Conservation (phyloP, 495 filamentous ascomycete species). For the Corynascus novoguineensis region DNA sequence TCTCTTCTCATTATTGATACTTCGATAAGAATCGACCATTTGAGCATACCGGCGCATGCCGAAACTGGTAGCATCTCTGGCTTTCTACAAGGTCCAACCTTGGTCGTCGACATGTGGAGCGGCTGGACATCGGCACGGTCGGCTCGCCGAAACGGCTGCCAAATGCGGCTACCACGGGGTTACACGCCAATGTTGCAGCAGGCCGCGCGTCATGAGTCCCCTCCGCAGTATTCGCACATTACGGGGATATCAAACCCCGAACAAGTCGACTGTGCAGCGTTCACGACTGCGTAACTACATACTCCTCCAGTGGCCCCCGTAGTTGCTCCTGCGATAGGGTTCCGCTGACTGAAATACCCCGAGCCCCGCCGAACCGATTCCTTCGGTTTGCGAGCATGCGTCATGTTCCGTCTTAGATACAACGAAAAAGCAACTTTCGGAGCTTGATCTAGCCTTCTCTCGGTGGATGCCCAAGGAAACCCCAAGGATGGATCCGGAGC, state of each 20-base stretch:
- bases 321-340: no score
- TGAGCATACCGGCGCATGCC: neutral
- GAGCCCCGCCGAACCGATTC: no score
- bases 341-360: neutral
- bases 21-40: neutral
- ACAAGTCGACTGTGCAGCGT: no score
- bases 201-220: slow-evolving; percentile 9
- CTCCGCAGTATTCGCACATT: neutral
- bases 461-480: neutral
- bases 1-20: no score
- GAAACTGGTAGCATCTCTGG: no score
- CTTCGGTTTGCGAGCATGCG: neutral
- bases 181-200: neutral
- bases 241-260: neutral
- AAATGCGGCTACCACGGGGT: neutral
- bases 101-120: no score
- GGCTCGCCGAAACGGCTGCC: neutral
- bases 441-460: neutral
- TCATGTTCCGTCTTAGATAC: neutral
- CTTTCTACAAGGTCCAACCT: no score
- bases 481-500: neutral
- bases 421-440: no score
- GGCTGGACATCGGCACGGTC: no score
- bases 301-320: no score
- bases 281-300: no score